These are phyloP conservation scores for Debaryomyces subglobosus DNA, from an alignment of 1,139 yeast species.

Conservation along the genomic window DNA sequence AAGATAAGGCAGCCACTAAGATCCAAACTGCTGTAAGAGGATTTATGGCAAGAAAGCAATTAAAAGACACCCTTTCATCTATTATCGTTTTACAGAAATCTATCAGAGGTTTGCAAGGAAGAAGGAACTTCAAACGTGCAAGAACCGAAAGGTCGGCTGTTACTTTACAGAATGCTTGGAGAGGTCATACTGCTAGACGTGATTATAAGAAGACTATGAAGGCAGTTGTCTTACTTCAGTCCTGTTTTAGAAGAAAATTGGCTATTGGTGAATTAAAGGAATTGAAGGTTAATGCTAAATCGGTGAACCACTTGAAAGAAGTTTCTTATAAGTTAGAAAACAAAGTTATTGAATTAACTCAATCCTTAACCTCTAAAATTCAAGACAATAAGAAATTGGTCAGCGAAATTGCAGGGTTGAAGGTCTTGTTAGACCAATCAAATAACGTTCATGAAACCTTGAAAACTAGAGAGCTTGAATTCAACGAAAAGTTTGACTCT, in stretches of 20 bases:
- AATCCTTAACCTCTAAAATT: slow-evolving; percentile 73
- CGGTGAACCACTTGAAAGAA: slow-evolving; percentile 86
- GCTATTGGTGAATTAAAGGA: slow-evolving; percentile 68
- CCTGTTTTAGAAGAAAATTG: slow-evolving; percentile 72
- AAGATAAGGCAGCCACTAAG: slow-evolving; percentile 63
- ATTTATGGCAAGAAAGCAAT: slow-evolving; percentile 53
- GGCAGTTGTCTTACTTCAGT: slow-evolving; percentile 73
- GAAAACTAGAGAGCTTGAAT: slow-evolving; percentile 58
- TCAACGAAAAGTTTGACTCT: slow-evolving; percentile 47
- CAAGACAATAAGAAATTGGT: slow-evolving; percentile 78
- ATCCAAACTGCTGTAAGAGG: slow-evolving; percentile 80
- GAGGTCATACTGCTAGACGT: slow-evolving; percentile 58
- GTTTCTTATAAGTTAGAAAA: slow-evolving; percentile 92
- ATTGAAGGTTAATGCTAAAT: slow-evolving; percentile 82
- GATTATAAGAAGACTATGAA: slow-evolving; percentile 43
- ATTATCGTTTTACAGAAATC: slow-evolving; percentile 66
- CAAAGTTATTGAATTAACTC: slow-evolving; percentile 93
- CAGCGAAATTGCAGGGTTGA: slow-evolving; percentile 60
- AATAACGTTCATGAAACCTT: slow-evolving; percentile 59
- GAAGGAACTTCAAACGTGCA: slow-evolving; percentile 48
- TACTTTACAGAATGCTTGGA: slow-evolving; percentile 67
- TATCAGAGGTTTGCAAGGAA: slow-evolving; percentile 67
- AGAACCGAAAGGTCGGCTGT: slow-evolving; percentile 67
- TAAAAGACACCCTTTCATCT: slow-evolving; percentile 47
- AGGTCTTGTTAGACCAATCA: slow-evolving; percentile 59